Percentiles rank a stretch among this genome's conserved stretches.
These are phyloP conservation scores for Ophiosphaerella herpotricha DNA, from an alignment of 2,329 filamentous ascomycete species.

Conservation along the genomic window DNA sequence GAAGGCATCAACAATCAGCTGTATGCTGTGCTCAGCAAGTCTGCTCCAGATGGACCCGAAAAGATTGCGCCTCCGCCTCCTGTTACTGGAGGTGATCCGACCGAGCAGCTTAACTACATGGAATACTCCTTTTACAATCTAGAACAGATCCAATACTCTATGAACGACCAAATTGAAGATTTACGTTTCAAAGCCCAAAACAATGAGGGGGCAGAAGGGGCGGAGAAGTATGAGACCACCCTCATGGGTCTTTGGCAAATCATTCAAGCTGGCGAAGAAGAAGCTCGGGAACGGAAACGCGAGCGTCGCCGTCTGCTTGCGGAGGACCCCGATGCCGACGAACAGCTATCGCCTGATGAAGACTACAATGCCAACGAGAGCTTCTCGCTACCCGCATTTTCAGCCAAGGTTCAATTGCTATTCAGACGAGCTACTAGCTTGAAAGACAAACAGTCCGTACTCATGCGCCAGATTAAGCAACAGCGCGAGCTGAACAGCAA, in stretches of 20 bases:
- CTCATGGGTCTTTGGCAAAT: constrained; percentile 59
- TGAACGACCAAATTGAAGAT: constrained; percentile 37
- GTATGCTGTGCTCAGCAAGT: constrained; percentile 51
- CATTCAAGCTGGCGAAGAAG: constrained; percentile 50
- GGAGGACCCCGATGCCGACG: constrained; percentile 64
- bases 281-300: constrained; percentile 45
- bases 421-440: constrained; percentile 76
- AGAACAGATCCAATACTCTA: constrained; percentile 38
- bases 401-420: constrained; percentile 76
- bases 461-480: constrained; percentile 92
- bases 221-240: constrained; percentile 55
- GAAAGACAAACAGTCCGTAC: constrained; percentile 84
- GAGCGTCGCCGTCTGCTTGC: constrained; percentile 43
- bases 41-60: constrained; percentile 57
- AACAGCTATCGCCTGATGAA: constrained; percentile 66
- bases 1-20: constrained; percentile 66
- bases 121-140: constrained; percentile 61
- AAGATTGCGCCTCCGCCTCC: constrained; percentile 63
- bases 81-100: constrained; percentile 60
- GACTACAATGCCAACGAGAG: constrained; percentile 61
- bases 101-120: constrained; percentile 71
- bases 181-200: constrained; percentile 23
- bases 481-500: constrained; percentile 91
- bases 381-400: constrained; percentile 78
- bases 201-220: constrained; percentile 27